phyloP scores from a whole-genome alignment of 208 protist genomes.

The Crithidia expoeki region DNA sequence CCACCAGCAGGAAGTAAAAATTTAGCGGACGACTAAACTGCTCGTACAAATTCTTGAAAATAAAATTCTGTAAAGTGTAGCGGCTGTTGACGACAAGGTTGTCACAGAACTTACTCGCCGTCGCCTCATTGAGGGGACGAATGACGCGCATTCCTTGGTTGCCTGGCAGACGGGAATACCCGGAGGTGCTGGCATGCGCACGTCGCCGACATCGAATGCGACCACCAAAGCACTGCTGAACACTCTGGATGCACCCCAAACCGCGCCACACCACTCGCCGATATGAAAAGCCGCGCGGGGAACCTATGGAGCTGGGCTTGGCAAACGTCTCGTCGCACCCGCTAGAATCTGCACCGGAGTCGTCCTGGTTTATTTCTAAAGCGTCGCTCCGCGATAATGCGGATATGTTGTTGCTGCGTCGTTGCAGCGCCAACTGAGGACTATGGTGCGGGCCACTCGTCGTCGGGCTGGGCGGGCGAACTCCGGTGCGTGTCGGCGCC shows the following conservation, averaged over 20 bases:
- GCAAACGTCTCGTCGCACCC: not conserved
- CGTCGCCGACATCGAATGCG: not conserved
- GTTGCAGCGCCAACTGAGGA: constrained; percentile 8
- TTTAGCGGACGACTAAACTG: constrained; percentile 96
- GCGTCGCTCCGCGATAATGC: not conserved
- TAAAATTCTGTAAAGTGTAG: constrained; percentile 95
- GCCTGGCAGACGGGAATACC: not conserved
- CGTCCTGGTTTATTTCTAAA: not conserved
- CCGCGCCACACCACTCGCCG: constrained; percentile 12
- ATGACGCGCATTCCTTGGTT: constrained; percentile 46
- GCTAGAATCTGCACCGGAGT: constrained; percentile 7
- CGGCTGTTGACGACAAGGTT: constrained; percentile 94
- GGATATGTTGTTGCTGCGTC: constrained; percentile 1
- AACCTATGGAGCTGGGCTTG: not conserved
- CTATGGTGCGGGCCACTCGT: not conserved
- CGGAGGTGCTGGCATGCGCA: not conserved
- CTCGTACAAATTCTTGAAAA: constrained; percentile 96
- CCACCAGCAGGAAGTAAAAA: constrained; percentile 97
- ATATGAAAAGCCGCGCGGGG: constrained; percentile 5
- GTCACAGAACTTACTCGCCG: constrained; percentile 49
- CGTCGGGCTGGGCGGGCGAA: not conserved
- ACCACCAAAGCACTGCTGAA: constrained; percentile 13
- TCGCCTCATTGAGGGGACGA: constrained; percentile 39
- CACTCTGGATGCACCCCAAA: constrained; percentile 12
- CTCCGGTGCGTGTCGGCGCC: not conserved